These are phyloP conservation scores for Cercospora brassicicola DNA, from an alignment of 2,329 filamentous ascomycete genomes.

Conservation along the genomic window DNA sequence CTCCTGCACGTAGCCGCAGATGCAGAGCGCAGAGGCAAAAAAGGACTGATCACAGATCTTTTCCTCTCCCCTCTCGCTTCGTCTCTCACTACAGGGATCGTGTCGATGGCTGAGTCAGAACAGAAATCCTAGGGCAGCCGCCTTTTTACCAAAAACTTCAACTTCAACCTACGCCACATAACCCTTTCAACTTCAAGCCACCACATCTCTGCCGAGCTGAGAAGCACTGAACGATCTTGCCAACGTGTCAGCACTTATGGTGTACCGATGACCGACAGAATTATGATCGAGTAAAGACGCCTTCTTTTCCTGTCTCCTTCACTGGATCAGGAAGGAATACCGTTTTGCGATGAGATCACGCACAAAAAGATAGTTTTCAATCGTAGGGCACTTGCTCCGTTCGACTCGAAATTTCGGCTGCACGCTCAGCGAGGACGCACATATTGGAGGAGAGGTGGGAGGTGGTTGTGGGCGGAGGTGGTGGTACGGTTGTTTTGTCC, in stretches of 20 bases:
- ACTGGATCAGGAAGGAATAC: constrained; percentile 4
- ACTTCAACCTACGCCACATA: constrained; percentile 12
- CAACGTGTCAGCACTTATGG: constrained; percentile 18
- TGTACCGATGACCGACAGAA: constrained; percentile 20
- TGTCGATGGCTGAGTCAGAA: constrained; percentile 35
- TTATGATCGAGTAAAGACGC: constrained; percentile 24
- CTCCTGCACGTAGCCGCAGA: constrained; percentile 30
- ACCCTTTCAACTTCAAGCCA: constrained; percentile 10
- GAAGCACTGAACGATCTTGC: constrained; percentile 1
- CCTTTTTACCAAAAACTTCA: constrained; percentile 15
- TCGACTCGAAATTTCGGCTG: constrained; percentile 21
- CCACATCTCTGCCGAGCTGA: constrained; percentile 17
- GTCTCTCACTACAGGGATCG: constrained; percentile 16
- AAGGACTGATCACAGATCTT: constrained; percentile 4
- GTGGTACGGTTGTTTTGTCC: constrained; percentile 25
- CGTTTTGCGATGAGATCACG: constrained; percentile 31
- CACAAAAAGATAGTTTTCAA: constrained; percentile 42
- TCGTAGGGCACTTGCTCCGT: constrained; percentile 40
- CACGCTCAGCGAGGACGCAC: constrained; percentile 28
- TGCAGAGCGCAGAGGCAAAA: constrained; percentile 3
- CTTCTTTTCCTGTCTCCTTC: constrained; percentile 4
- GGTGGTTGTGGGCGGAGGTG: constrained; percentile 17
- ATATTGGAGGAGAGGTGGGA: constrained; percentile 1
- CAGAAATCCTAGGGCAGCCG: constrained; percentile 34
- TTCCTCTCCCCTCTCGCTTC: neutral